These are phyloP conservation scores for Phaeomoniella chlamydospora DNA, from an alignment of 2,329 filamentous ascomycete species.

Conservation along the genomic window DNA sequence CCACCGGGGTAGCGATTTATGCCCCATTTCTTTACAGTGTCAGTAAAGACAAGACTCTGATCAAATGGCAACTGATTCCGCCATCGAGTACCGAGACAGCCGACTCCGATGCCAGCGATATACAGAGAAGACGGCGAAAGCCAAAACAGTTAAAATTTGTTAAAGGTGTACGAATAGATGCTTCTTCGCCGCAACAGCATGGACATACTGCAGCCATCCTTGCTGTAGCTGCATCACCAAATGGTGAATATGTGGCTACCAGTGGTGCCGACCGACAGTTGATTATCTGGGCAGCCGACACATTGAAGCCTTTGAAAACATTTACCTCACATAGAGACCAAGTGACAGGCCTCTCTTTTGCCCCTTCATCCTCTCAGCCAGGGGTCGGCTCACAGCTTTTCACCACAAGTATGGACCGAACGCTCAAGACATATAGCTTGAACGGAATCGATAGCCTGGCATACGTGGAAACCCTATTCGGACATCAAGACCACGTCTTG, in stretches of 20 bases:
- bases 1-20: constrained; percentile 68
- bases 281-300: constrained; percentile 75
- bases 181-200: constrained; percentile 33
- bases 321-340: constrained; percentile 88
- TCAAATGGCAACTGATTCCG: constrained; percentile 73
- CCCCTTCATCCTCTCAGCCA: constrained; percentile 46
- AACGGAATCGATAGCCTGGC: constrained; percentile 57
- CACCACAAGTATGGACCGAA: constrained; percentile 78
- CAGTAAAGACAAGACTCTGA: constrained; percentile 68
- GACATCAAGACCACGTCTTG: constrained; percentile 82
- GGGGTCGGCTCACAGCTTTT: constrained; percentile 66
- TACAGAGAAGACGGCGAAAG: constrained; percentile 36
- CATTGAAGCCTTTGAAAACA: constrained; percentile 62
- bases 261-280: constrained; percentile 74
- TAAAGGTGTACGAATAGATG: constrained; percentile 24
- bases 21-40: constrained; percentile 76
- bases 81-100: constrained; percentile 17
- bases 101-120: constrained; percentile 44
- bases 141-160: constrained; percentile 34
- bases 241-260: constrained; percentile 82
- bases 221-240: constrained; percentile 71
- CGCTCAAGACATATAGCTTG: constrained; percentile 88
- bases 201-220: constrained; percentile 73
- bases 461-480: constrained; percentile 91
- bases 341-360: constrained; percentile 73